Conservation (phyloP, 2,329 filamentous ascomycete genomes). For the Apiospora saccharicola region DNA sequence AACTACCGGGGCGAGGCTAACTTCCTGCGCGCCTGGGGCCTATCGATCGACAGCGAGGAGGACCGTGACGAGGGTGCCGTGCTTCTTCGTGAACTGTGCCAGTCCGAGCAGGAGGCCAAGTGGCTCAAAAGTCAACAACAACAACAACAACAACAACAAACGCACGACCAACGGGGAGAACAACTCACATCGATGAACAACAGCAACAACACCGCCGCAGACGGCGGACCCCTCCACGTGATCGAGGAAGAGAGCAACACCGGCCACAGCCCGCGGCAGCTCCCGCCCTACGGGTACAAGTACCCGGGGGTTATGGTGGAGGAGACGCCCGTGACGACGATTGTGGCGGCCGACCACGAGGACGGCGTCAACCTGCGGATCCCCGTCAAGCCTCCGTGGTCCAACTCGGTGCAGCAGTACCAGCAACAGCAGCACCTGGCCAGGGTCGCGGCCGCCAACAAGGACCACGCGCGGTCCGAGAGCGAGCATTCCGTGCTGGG, state of each 20-base stretch:
- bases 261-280: slow-evolving; percentile 24
- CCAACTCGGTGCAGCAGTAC: not conserved
- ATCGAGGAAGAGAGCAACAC: slow-evolving; percentile 28
- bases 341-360: not conserved
- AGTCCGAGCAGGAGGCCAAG: slow-evolving; percentile 34
- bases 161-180: not conserved
- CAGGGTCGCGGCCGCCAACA: not conserved
- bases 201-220: slow-evolving; percentile 22
- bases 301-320: slow-evolving; percentile 13
- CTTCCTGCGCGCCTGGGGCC: slow-evolving; percentile 39
- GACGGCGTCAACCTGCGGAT: slow-evolving; percentile 25
- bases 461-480: slow-evolving; percentile 33
- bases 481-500: slow-evolving; percentile 39
- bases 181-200: slow-evolving; percentile 15
- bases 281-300: slow-evolving; percentile 14
- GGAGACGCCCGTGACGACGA: slow-evolving; percentile 20
- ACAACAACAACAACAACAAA: slow-evolving; percentile 28
- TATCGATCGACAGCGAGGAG: slow-evolving; percentile 35
- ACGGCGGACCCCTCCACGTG: slow-evolving; percentile 22
- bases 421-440: slow-evolving; percentile 8
- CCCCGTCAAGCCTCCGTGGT: not conserved
- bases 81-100: slow-evolving; percentile 38
- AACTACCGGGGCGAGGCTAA: slow-evolving; percentile 40
- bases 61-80: slow-evolving; percentile 37
- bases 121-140: slow-evolving; percentile 25